Conservation (phyloP, 495 filamentous ascomycete genomes). For the Bacidia gigantensis region DNA sequence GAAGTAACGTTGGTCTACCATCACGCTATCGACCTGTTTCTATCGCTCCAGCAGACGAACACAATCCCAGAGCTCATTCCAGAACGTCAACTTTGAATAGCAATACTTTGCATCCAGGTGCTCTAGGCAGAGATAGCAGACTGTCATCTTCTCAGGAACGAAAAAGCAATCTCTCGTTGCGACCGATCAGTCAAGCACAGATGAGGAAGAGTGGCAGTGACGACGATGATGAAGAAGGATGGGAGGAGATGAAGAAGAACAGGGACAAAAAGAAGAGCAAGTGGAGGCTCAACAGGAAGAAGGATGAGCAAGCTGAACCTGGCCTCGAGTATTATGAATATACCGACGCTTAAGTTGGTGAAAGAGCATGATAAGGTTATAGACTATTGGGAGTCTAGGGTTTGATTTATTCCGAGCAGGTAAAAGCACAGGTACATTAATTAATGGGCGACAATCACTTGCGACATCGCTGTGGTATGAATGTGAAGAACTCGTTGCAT, state of each 20-base stretch:
- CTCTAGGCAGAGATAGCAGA: conserved; percentile 8
- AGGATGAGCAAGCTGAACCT: conserved; percentile 1
- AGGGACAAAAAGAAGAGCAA: conserved; percentile 62
- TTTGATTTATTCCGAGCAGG: not conserved
- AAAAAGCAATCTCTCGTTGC: conserved; percentile 15
- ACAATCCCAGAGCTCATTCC: conserved; percentile 21
- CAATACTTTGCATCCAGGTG: conserved; percentile 27
- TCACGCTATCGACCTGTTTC: conserved; percentile 90
- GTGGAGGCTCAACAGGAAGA: conserved; percentile 56
- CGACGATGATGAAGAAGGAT: conserved; percentile 72
- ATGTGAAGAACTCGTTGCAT: not conserved
- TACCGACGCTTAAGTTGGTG: not conserved
- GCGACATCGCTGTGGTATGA: not conserved
- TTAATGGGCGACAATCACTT: not conserved
- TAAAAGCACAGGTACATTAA: not conserved
- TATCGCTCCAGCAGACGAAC: conserved; percentile 22
- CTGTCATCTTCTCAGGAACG: conserved; percentile 9
- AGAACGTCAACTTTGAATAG: conserved; percentile 27
- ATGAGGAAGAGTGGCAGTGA: conserved; percentile 31
- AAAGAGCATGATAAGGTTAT: not conserved
- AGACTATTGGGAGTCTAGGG: not conserved
- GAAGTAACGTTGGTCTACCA: conserved; percentile 81
- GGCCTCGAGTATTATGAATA: conserved; percentile 13
- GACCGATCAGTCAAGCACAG: conserved; percentile 21
- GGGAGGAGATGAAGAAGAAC: conserved; percentile 78